Base-by-base conservation (phyloP, 2,329 filamentous ascomycete species). In the Pseudopithomyces maydicus region DNA sequence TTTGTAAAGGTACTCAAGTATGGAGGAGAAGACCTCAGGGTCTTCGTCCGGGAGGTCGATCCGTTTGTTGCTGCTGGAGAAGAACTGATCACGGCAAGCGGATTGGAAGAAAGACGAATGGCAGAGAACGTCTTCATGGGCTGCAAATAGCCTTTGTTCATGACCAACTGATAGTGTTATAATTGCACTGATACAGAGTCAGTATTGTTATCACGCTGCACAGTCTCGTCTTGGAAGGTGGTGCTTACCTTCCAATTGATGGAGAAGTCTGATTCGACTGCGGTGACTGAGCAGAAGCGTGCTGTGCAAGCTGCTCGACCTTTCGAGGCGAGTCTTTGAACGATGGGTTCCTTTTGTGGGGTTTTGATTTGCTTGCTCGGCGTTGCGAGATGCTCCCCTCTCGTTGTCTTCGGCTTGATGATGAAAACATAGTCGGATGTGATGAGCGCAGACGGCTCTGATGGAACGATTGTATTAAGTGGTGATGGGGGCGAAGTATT, bases 1-100 rank as follows among this genome's bases (percentile, higher is more conserved):
- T 78, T 96, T 96, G 84, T 96, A 96, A 55, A 97, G 86, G 67
- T 90, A 97, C 74, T 97, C 93, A 55, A 97, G 87, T 11, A 97
- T 84, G 6, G 90, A 92, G 7, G 91, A 96, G 77, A 97, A 93
- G 69, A 96, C 89, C 74, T 96, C 92, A 19, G 93, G 92, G 66
- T 93, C 89, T 76, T 97, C 93, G 58, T 94, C 87, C 1, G 91
- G 89, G 1, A 97, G 85, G 50, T 89, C 84, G 73, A 97, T 89
- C 53, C 89, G 88, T 78, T 91, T 92, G 72, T 81, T 82, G 54
- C 81, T 70, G 15, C 80, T 72, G 57, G 84, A 84, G 78, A 86
- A 84, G 80, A 85, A 89, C 69, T 89, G 85, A 61, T 82, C 82
- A 55, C 84, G 82, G 62, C 88, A 85, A 42, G 84, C 82, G 48